Conservation (phyloP, 805 yeast genomes). For the Metschnikowia santaceciliae region DNA sequence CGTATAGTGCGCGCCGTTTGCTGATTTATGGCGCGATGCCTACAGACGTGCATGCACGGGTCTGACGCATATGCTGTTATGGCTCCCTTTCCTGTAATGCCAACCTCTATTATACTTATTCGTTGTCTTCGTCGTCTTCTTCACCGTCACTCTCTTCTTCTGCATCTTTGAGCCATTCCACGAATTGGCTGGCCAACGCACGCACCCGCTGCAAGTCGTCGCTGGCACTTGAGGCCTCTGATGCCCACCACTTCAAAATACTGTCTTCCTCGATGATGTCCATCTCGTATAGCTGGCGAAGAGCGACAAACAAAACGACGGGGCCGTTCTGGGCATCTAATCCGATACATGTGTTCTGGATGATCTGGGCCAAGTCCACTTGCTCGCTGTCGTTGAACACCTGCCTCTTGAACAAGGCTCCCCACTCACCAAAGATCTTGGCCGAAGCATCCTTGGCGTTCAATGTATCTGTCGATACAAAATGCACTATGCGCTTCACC, state of each 20-base stretch:
- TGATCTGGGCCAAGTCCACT: slow-evolving; percentile 57
- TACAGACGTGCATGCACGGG: slow-evolving; percentile 1
- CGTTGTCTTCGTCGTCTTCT: slow-evolving; percentile 11
- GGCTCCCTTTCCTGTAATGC: background rate
- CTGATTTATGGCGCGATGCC: slow-evolving; percentile 3
- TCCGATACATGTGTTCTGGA: slow-evolving; percentile 43
- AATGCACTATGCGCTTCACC: slow-evolving; percentile 63
- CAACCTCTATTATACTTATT: background rate
- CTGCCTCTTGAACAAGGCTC: slow-evolving; percentile 74
- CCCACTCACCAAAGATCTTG: slow-evolving; percentile 80
- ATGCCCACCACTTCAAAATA: slow-evolving; percentile 79
- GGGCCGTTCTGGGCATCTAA: slow-evolving; percentile 41
- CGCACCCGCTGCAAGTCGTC: slow-evolving; percentile 47
- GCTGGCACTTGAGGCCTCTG: slow-evolving; percentile 30
- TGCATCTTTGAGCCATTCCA: slow-evolving; percentile 85
- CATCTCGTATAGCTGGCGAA: slow-evolving; percentile 65
- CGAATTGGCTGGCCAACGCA: slow-evolving; percentile 62
- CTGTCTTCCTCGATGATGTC: slow-evolving; percentile 82
- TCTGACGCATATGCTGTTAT: background rate
- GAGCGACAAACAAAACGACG: slow-evolving; percentile 49
- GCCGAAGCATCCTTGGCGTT: slow-evolving; percentile 71
- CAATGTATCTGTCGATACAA: slow-evolving; percentile 72
- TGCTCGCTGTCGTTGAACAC: slow-evolving; percentile 79
- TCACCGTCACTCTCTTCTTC: slow-evolving; percentile 48
- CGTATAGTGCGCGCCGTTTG: slow-evolving; percentile 5